Conservation (phyloP, 495 filamentous ascomycete species). For the Pseudevernia furfuracea region DNA sequence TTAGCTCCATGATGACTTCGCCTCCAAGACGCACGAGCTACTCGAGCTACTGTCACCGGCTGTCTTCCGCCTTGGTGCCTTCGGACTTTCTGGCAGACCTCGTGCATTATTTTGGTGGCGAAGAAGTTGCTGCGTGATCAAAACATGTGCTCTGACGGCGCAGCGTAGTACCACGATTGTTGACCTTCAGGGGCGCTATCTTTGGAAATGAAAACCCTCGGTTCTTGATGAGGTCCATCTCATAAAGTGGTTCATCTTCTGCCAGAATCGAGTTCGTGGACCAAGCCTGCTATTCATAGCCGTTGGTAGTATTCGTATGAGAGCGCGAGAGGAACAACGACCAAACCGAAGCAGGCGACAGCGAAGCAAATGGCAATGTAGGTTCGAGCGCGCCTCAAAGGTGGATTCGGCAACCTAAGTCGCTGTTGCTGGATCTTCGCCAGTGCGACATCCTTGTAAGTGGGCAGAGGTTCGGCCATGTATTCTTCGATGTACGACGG, state of each 20-base stretch:
- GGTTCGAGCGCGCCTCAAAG: neutral
- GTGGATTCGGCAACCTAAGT: neutral
- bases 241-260: neutral
- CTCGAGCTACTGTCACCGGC: neutral
- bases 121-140: too few species aligned
- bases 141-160: neutral
- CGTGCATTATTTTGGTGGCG: neutral
- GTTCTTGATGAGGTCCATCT: neutral
- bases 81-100: neutral
- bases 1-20: neutral
- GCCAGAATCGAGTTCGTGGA: neutral
- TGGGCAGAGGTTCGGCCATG: slow-evolving; percentile 4
- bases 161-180: neutral
- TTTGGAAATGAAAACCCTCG: neutral
- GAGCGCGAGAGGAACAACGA: neutral
- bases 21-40: neutral
- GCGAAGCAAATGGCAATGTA: neutral
- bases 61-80: neutral
- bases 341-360: neutral
- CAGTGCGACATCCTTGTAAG: neutral
- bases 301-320: neutral
- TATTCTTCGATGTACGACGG: slow-evolving; percentile 5
- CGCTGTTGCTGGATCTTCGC: neutral
- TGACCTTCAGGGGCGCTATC: neutral
- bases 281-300: neutral